These are phyloP conservation scores for Aspergillus versicolor DNA, from an alignment of 2,329 filamentous ascomycete genomes.

Conservation along the genomic window DNA sequence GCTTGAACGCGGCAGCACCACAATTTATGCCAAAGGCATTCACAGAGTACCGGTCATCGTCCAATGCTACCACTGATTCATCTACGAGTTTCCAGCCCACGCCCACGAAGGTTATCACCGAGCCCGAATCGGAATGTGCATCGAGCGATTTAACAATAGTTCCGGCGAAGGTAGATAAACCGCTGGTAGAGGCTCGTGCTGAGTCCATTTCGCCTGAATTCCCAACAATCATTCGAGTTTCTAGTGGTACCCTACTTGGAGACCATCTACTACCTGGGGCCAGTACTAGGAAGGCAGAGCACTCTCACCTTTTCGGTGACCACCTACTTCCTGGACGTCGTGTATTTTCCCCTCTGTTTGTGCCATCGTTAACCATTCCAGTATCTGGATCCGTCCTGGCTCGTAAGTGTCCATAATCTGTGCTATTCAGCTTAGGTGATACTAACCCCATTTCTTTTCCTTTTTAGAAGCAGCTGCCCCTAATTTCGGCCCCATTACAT, in stretches of 20 bases:
- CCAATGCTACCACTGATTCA: neutral
- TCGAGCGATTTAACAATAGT: neutral
- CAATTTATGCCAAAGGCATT: slow-evolving; percentile 5
- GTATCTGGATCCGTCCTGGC: neutral
- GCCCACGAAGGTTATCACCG: neutral
- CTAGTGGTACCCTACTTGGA: neutral
- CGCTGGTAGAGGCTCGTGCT: neutral
- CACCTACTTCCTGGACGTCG: slow-evolving; percentile 12
- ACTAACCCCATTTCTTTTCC: neutral
- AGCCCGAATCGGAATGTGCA: neutral
- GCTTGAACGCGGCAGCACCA: slow-evolving; percentile 4
- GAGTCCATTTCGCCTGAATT: neutral
- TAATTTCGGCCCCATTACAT: neutral
- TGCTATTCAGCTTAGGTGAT: neutral
- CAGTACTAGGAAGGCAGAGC: neutral
- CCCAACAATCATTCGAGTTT: neutral
- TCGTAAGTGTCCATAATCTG: neutral
- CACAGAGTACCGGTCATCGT: neutral
- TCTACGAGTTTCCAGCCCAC: neutral
- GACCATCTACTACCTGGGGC: slow-evolving; percentile 5
- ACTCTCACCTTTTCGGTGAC: slow-evolving; percentile 11
- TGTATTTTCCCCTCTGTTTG: neutral
- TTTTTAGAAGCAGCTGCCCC: neutral
- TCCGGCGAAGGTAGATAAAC: neutral
- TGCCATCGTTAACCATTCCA: neutral